These are phyloP conservation scores for Fusarium floridanum DNA, from an alignment of 2,329 filamentous ascomycete genomes.

Conservation along the genomic window DNA sequence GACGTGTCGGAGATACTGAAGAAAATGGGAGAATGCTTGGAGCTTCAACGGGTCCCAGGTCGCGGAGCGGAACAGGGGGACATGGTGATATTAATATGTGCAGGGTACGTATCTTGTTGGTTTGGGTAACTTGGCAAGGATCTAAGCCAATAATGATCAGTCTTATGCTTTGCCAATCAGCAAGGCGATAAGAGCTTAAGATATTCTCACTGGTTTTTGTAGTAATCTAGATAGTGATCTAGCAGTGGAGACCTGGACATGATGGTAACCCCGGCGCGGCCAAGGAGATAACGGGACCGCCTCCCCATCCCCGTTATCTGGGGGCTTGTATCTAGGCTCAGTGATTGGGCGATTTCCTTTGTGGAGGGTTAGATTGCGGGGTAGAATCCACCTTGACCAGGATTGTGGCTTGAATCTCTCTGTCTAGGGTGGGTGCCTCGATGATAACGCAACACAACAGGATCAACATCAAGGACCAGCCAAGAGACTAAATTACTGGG, in stretches of 20 bases:
- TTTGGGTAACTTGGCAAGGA: background rate
- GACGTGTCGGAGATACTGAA: background rate
- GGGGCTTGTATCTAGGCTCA: background rate
- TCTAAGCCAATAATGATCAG: background rate
- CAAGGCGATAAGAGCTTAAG: background rate
- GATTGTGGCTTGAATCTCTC: background rate
- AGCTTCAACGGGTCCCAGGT: background rate
- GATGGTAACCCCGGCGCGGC: background rate
- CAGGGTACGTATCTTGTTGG: background rate
- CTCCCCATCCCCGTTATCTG: background rate
- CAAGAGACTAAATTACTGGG: background rate
- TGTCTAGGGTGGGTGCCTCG: background rate
- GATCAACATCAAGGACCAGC: background rate
- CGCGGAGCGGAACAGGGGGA: background rate
- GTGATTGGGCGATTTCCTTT: background rate
- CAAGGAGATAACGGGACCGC: background rate
- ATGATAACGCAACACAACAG: background rate
- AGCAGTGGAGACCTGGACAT: background rate
- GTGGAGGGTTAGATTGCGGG: background rate
- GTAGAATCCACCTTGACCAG: background rate
- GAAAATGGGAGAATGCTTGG: background rate
- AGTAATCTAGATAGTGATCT: background rate
- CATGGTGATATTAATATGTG: background rate
- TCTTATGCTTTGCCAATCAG: background rate
- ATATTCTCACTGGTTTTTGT: accelerated